Evolutionary conservation across 2,329 filamentous ascomycete species (phyloP), one percentile per base, ranked within the genome.

Genomic region (Alternaria sp.): DNA sequence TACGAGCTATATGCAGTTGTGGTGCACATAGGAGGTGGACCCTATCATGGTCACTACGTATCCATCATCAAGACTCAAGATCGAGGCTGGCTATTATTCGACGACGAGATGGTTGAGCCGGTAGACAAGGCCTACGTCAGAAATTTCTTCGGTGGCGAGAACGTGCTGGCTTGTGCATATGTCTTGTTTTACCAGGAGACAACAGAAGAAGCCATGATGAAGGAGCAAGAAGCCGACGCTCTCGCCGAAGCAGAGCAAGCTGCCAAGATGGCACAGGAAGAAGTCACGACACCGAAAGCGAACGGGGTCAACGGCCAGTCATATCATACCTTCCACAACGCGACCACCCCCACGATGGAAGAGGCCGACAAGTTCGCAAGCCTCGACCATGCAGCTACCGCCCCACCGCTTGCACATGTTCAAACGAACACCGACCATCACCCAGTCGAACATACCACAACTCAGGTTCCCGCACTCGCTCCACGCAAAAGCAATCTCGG

Each of bases 1-100:
- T 99, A 99, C 80, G 96, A 99, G 83, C 84, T 99, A 1, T 99
- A 99, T 75, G 96, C 95, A 0, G 94, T 99, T 4, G 93, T 99
- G 10, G 93, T 99, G 21, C 96, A 99, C 75, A 98, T 99, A 67
- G 96, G 96, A 57, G 93, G 93, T 52, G 96, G 97, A 21, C 95
- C 96, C 5, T 97, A 97, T 75, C 96, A 99, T 76, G 96, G 96
- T 5, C 96, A 99, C 79, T 99, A 99, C 73, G 93, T 99, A 30
- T 93, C 94, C 6, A 96, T 99, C 58, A 94, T 99, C 83, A 99
- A 99, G 82, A 98, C 96, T 0, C 90, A 96, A 75, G 96, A 98
- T 76, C 89, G 93, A 57, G 96, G 96, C 26, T 99, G 96, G 96
- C 83, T 99, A 45, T 83, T 99, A 6, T 99, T 99, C 72, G 96